These are phyloP conservation scores for Mucor racemosus DNA, from an alignment of 371 early-diverging fungal genomes.

Conservation along the genomic window DNA sequence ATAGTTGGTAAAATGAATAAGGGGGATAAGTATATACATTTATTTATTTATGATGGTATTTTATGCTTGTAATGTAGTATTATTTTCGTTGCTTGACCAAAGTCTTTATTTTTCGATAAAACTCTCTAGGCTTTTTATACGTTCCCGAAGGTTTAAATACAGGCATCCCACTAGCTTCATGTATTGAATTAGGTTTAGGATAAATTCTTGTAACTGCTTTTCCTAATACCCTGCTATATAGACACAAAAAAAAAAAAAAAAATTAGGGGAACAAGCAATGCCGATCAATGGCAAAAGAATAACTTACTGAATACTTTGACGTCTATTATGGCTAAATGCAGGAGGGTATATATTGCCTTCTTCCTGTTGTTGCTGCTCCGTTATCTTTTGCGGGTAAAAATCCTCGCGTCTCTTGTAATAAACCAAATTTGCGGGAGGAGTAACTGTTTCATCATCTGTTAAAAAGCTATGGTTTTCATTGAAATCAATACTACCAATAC, in stretches of 20 bases:
- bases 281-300: background rate
- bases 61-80: background rate
- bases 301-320: constrained; percentile 2
- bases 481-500: background rate
- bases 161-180: background rate
- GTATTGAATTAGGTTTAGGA: background rate
- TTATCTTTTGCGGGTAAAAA: constrained; percentile 8
- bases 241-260: background rate
- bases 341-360: background rate
- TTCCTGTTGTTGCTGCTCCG: background rate
- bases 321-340: background rate
- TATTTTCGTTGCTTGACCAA: constrained; percentile 5
- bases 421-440: background rate
- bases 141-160: constrained; percentile 5
- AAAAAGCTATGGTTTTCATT: background rate
- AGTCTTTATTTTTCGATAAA: constrained; percentile 3
- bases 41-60: background rate
- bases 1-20: background rate
- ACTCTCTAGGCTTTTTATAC: background rate
- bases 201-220: constrained; percentile 1
- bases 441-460: background rate
- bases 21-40: background rate
- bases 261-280: background rate
- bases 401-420: constrained; percentile 1
- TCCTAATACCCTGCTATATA: background rate